A percentile compares a stretch with the other conserved stretches of the same genome.
These are phyloP conservation scores for Xylaria flabelliformis DNA, from an alignment of 495 filamentous ascomycete genomes.

Conservation along the genomic window DNA sequence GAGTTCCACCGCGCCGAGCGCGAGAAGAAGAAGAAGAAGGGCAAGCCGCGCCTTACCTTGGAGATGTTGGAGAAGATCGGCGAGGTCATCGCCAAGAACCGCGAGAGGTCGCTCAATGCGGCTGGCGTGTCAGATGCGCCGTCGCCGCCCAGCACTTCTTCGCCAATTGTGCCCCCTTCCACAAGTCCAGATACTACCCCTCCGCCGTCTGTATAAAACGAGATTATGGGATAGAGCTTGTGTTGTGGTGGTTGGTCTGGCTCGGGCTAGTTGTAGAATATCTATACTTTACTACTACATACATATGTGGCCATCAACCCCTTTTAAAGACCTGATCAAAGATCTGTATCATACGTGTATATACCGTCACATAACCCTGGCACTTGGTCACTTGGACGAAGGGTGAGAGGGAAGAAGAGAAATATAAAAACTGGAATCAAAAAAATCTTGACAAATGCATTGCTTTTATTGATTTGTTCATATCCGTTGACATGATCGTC, in stretches of 20 bases:
- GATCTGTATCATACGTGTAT: slow-evolving; percentile 42
- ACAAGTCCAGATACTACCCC: slow-evolving; percentile 26
- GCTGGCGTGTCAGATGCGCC: slow-evolving; percentile 30
- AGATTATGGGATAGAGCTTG: not conserved
- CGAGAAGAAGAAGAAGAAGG: slow-evolving; percentile 50
- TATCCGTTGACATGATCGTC: not conserved
- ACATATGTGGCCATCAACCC: not conserved
- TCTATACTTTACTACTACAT: not conserved
- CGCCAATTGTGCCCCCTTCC: not conserved
- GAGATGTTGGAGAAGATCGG: slow-evolving; percentile 72
- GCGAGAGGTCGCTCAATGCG: slow-evolving; percentile 44
- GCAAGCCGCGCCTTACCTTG: slow-evolving; percentile 58
- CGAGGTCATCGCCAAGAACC: slow-evolving; percentile 66
- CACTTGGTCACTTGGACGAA: slow-evolving; percentile 24
- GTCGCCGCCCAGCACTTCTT: not conserved
- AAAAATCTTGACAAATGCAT: not conserved
- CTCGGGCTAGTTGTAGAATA: slow-evolving; percentile 24
- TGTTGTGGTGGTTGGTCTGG: not conserved
- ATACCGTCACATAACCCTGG: slow-evolving; percentile 29
- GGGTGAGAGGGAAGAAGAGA: slow-evolving; percentile 13
- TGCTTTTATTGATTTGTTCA: slow-evolving; percentile 20
- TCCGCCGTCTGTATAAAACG: slow-evolving; percentile 25
- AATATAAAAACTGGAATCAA: slow-evolving; percentile 16
- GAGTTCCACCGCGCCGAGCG: slow-evolving; percentile 55
- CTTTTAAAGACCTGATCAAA: slow-evolving; percentile 5